Evolutionary conservation across 2,329 filamentous ascomycete species (phyloP), one percentile per base, ranked within the genome.

Genomic region (Aspergillus aculeatinus): DNA sequence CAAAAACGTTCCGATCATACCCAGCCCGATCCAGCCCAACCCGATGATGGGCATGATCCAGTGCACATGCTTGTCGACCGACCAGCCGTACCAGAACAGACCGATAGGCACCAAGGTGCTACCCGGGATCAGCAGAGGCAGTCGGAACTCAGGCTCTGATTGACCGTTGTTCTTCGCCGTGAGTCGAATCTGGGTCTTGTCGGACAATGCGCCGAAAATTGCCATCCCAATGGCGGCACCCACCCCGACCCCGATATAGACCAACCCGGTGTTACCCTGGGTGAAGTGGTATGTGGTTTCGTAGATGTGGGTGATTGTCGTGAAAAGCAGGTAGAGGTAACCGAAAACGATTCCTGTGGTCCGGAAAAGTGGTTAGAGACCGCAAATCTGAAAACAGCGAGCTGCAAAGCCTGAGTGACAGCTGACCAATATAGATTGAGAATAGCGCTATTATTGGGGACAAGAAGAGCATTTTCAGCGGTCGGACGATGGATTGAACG

Each of bases 1-100:
- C 10, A 48, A 33, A 25, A 48, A 55, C n/a, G 48, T 55, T 10
- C 42, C 53, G 19, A 55, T 31, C 53, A 55, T 55, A 7, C 53
- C 53, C 27, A 55, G 23, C 21, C 39, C 53, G 10, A 55, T 48
- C 11, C 42, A 47, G 3, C 33, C 42, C 25, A 55, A 25, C 1
- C 53, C 53, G 11, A 55, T 57, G 39, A 57, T 16, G 16, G 39
- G 39, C 39, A 44, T 44, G 16, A 44, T 44, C 39, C 39, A 44
- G 16, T 16, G 39, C 39, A 44, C 39, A 19, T 44, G 39, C 16
- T 19, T 16, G 39, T 44, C 39, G 39, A 44, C 39, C 16, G 39
- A 44, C 39, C 39, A 44, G 14, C 39, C 39, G 16, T 44, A 44
- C 39, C 39, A 44, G 39, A 44, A 44, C 39, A 44, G 16, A 7